Evolutionary conservation across 2,329 filamentous ascomycete genomes (phyloP).

Genomic region (Scopulariopsis brevicaulis): DNA sequence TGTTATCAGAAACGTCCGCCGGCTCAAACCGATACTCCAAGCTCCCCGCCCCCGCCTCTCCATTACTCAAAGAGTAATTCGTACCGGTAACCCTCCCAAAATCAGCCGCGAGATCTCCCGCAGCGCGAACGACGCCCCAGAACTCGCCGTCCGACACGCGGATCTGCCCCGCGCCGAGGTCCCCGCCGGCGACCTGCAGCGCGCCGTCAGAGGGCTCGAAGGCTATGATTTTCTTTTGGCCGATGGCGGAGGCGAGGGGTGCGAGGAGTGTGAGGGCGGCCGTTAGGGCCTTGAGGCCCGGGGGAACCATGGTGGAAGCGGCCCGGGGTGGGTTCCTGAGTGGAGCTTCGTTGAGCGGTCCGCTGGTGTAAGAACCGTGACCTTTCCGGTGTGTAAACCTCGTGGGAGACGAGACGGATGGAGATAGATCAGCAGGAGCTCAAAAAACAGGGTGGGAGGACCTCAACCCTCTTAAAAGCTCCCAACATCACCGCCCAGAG

Average conservation of each 20-base stretch:
- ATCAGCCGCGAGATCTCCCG: slow-evolving; percentile 54
- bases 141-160: slow-evolving; percentile 47
- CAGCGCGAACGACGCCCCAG: slow-evolving; percentile 57
- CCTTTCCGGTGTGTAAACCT: too few relatives aligned
- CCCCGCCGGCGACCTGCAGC: slow-evolving; percentile 24
- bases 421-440: too few relatives aligned
- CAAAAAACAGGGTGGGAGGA: too few relatives aligned
- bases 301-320: slow-evolving; percentile 3
- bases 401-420: too few relatives aligned
- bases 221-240: slow-evolving; percentile 35
- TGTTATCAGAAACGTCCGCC: slow-evolving; percentile 33
- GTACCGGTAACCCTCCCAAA: slow-evolving; percentile 60
- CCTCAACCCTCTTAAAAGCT: neutral
- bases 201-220: slow-evolving; percentile 17
- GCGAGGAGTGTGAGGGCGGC: slow-evolving; percentile 9
- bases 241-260: slow-evolving; percentile 23
- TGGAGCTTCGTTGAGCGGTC: neutral
- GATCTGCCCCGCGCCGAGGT: slow-evolving; percentile 31
- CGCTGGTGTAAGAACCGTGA: neutral
- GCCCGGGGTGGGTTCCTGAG: neutral
- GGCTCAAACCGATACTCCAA: slow-evolving; percentile 30
- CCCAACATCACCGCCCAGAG: neutral
- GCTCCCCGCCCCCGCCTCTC: slow-evolving; percentile 20
- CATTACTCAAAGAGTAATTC: slow-evolving; percentile 49
- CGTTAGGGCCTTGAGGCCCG: slow-evolving; percentile 1